Evolutionary conservation across 495 filamentous ascomycete genomes (phyloP).

Genomic region (Lentithecium fluviatile): DNA sequence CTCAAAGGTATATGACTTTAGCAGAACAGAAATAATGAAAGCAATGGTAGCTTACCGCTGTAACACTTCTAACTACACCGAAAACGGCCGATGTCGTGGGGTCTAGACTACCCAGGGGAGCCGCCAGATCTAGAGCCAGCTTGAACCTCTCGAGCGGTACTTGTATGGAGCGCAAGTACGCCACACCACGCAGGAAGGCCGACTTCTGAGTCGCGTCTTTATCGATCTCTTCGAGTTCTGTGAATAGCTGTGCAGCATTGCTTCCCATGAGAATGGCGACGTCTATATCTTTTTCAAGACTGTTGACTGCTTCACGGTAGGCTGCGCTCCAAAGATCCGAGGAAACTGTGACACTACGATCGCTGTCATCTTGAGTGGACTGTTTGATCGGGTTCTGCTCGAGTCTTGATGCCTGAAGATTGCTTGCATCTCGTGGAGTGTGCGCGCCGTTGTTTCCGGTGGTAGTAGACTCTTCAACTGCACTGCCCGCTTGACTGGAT

Average conservation of each 20-base stretch:
- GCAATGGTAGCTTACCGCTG: constrained; percentile 9
- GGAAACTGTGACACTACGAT: neutral
- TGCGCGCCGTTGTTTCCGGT: neutral
- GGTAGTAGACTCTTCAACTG: neutral
- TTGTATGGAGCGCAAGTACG: constrained; percentile 14
- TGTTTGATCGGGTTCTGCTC: neutral
- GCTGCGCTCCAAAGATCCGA: constrained; percentile 18
- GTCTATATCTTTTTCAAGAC: constrained; percentile 13
- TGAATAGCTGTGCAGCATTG: constrained; percentile 14
- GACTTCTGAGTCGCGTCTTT: constrained; percentile 7
- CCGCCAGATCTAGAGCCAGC: constrained; percentile 9
- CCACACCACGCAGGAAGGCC: constrained; percentile 14
- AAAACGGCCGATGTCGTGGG: constrained; percentile 4
- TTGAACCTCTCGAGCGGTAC: constrained; percentile 16
- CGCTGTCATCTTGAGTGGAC: constrained; percentile 1
- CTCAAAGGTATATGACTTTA: neutral
- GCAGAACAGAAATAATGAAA: too few species aligned
- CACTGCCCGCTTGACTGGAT: neutral
- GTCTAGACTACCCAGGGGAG: constrained; percentile 4
- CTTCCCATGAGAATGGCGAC: constrained; percentile 6
- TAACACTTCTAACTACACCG: constrained; percentile 11
- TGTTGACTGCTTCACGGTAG: constrained; percentile 17
- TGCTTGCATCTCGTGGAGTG: neutral
- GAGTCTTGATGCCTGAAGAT: neutral
- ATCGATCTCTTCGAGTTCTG: constrained; percentile 5